Evolutionary conservation across 2,329 filamentous ascomycete species (phyloP).

Genomic region (Alternaria atra): DNA sequence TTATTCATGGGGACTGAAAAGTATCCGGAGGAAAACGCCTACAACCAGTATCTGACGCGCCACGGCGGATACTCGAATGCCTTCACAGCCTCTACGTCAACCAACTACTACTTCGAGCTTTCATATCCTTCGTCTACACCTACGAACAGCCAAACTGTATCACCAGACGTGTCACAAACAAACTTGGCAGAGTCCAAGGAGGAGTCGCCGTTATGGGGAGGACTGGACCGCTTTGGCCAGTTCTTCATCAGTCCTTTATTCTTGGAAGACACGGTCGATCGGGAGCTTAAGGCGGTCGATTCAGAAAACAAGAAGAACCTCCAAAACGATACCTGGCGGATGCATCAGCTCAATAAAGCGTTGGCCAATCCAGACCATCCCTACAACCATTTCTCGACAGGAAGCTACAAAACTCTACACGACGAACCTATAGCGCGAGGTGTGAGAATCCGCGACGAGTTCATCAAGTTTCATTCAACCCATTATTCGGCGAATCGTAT

Average conservation of each 20-base stretch:
- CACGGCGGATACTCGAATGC: conserved; percentile 95
- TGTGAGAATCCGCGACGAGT: conserved; percentile 86
- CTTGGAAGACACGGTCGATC: conserved; percentile 81
- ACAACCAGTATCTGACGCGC: conserved; percentile 88
- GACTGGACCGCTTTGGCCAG: conserved; percentile 89
- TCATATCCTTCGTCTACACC: conserved; percentile 74
- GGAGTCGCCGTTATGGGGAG: conserved; percentile 76
- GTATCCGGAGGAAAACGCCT: conserved; percentile 81
- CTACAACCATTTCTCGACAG: conserved; percentile 90
- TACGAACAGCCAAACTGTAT: conserved; percentile 59
- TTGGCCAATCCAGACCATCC: conserved; percentile 88
- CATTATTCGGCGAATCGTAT: conserved; percentile 94
- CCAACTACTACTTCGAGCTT: conserved; percentile 98
- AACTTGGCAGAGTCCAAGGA: conserved; percentile 49
- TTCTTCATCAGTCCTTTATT: conserved; percentile 93
- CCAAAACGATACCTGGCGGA: conserved; percentile 86
- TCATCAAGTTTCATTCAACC: conserved; percentile 88
- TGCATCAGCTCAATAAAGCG: conserved; percentile 87
- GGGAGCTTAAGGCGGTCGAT: conserved; percentile 87
- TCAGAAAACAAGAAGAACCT: conserved; percentile 98
- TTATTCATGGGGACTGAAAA: conserved; percentile 99
- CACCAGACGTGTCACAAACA: conserved; percentile 48
- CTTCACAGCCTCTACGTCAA: conserved; percentile 91
- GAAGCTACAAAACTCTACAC: conserved; percentile 86
- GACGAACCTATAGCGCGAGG: conserved; percentile 80